These are phyloP conservation scores for Calonectria pteridis DNA, from an alignment of 2,329 filamentous ascomycete genomes.

Conservation along the genomic window DNA sequence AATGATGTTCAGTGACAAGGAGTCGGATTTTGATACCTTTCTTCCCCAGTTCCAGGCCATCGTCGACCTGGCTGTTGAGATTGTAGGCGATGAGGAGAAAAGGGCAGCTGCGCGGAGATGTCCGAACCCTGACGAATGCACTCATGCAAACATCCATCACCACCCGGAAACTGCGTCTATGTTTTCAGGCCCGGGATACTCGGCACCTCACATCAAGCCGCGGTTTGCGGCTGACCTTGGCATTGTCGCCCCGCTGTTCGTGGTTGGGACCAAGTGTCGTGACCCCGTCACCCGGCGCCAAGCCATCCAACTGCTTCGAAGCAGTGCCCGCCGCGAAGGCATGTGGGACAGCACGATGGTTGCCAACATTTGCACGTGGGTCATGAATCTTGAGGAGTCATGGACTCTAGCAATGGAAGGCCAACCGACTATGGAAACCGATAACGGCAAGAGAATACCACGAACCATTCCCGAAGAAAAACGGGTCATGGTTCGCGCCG, in stretches of 20 bases:
- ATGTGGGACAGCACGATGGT: conserved; percentile 77
- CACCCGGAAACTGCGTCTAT: conserved; percentile 42
- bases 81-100: conserved; percentile 69
- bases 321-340: conserved; percentile 72
- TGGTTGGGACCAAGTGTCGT: conserved; percentile 76
- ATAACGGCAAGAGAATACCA: conserved; percentile 28
- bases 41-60: conserved; percentile 65
- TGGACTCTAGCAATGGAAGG: conserved; percentile 48
- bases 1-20: conserved; percentile 71
- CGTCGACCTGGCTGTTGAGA: conserved; percentile 68
- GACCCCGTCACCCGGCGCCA: conserved; percentile 68
- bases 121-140: conserved; percentile 58
- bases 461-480: conserved; percentile 62
- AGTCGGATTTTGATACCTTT: conserved; percentile 70
- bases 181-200: conserved; percentile 56
- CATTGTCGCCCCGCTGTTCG: conserved; percentile 73
- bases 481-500: conserved; percentile 67
- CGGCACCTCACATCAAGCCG: conserved; percentile 67
- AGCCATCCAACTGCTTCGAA: conserved; percentile 71
- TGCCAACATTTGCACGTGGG: conserved; percentile 67
- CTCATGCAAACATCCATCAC: conserved; percentile 49
- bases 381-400: conserved; percentile 67
- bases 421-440: conserved; percentile 22
- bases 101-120: conserved; percentile 61
- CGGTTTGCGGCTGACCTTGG: conserved; percentile 75